A percentile compares a stretch with the other conserved stretches of the same genome.
These are phyloP conservation scores for Phytophthora agathidicida DNA, from an alignment of 352 stramenopile genomes.

Conservation along the genomic window DNA sequence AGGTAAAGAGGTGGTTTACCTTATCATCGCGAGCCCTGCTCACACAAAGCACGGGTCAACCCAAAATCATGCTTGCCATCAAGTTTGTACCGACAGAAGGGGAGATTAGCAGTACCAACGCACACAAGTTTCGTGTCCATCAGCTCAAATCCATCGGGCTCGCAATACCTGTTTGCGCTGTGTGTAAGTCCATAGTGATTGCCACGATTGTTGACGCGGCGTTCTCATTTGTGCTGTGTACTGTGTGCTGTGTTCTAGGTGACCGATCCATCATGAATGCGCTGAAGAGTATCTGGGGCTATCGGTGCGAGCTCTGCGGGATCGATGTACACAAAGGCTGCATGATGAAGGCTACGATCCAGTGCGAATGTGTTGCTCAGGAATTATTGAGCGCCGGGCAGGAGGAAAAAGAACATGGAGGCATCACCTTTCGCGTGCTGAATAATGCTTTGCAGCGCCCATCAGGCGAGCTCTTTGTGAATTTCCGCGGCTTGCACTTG, in stretches of 20 bases:
- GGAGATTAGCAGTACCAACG: conserved; percentile 60
- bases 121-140: conserved; percentile 89
- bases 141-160: conserved; percentile 87
- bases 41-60: conserved; percentile 51
- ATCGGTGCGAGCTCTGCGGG: conserved; percentile 79
- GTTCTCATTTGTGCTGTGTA: conserved; percentile 17
- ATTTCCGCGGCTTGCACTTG: conserved; percentile 80
- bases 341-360: conserved; percentile 88
- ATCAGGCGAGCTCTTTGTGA: conserved; percentile 72
- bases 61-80: conserved; percentile 75
- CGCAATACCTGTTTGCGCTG: conserved; percentile 75
- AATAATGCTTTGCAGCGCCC: conserved; percentile 44
- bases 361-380: conserved; percentile 67
- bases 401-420: conserved; percentile 36
- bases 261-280: conserved; percentile 88
- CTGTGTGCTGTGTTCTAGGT: conserved; percentile 32
- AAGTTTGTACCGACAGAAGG: conserved; percentile 77
- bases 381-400: conserved; percentile 26
- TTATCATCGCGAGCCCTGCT: conserved; percentile 68
- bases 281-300: conserved; percentile 80
- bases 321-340: conserved; percentile 88
- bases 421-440: conserved; percentile 52
- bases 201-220: background rate
- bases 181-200: conserved; percentile 53
- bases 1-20: conserved; percentile 83